Evolutionary conservation across 257 asterid species (phyloP), one percentile per base, ranked within the genome.

Genomic region (Solanum tarapatanum): DNA sequence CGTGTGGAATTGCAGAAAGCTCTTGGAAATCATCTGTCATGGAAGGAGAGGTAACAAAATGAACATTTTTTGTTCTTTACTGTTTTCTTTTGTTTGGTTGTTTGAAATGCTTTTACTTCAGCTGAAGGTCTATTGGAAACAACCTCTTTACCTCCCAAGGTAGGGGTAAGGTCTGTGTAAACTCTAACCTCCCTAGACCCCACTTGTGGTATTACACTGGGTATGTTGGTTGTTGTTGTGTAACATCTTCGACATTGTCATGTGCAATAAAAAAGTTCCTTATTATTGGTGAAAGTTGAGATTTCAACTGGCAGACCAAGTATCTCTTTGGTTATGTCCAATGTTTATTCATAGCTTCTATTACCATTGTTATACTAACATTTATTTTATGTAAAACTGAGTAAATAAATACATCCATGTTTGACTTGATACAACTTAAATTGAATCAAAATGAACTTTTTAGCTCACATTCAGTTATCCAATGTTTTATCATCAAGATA

Each of bases 1-100:
- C 99, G 99, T 48, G 88, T 87, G 87, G 99, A 97, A 88, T 92
- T 96, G 94, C 99, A 94, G 87, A 93, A 94, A 89, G 94, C 99
- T 88, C 96, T 95, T 88, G 99, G 98, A 82, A 95, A 91, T 92
- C 95, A 95, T 94, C 93, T 97, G 23, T 95, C 98, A 51, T 97
- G 99, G 98, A 97, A 95, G 92, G 99, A 97, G 91, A 95, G 99
- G 99, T 94, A 89, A 90, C 87, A 37, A 84, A 75, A 68, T 89
- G 77, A 87, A 85, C 87, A 23, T 23, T 7, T 26, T 75, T 2
- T 64, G 68, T 87, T 17, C 43, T 32, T 70, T 4, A 32, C 24
- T 32, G 77, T 32, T 30, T 70, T 69, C 37, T 69, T 30, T 69
- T 28, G 37, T 28, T 69, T 69, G 17, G 21, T 69, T 28, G 19